Conservation (phyloP, 2,329 filamentous ascomycete species). For the Graphiopsis chlorocephala region DNA sequence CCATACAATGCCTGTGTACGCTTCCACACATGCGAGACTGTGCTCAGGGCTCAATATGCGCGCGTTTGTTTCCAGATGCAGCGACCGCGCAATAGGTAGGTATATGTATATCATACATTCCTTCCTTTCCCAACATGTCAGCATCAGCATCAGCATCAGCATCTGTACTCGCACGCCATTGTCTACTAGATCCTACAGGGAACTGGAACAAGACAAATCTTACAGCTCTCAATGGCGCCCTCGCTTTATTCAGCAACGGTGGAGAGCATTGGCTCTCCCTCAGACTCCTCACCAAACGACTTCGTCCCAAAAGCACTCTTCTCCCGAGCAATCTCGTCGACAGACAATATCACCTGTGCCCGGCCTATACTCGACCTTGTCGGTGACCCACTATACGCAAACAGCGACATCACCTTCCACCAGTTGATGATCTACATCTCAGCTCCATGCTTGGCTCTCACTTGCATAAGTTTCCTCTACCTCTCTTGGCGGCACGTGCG, state of each 20-base stretch:
- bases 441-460: constrained; percentile 14
- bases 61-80: constrained; percentile 6
- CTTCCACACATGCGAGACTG: not conserved
- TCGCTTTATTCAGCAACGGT: not conserved
- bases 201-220: too few species aligned
- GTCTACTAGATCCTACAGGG: not conserved
- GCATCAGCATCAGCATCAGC: too few species aligned
- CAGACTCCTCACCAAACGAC: not conserved
- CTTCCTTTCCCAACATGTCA: not conserved
- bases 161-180: not conserved
- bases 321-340: not conserved
- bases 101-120: not conserved
- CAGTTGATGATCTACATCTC: constrained; percentile 22
- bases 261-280: not conserved
- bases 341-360: constrained; percentile 19
- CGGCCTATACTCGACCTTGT: constrained; percentile 15
- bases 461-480: constrained; percentile 14
- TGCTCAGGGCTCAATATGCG: not conserved
- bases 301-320: not conserved
- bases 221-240: not conserved
- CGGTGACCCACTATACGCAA: constrained; percentile 17
- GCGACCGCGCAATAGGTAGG: constrained; percentile 5
- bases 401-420: constrained; percentile 20
- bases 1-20: not conserved
- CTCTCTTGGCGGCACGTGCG: constrained; percentile 19